phyloP scores from a whole-genome alignment of 345 rosid genomes.

The Citrus sp. region DNA sequence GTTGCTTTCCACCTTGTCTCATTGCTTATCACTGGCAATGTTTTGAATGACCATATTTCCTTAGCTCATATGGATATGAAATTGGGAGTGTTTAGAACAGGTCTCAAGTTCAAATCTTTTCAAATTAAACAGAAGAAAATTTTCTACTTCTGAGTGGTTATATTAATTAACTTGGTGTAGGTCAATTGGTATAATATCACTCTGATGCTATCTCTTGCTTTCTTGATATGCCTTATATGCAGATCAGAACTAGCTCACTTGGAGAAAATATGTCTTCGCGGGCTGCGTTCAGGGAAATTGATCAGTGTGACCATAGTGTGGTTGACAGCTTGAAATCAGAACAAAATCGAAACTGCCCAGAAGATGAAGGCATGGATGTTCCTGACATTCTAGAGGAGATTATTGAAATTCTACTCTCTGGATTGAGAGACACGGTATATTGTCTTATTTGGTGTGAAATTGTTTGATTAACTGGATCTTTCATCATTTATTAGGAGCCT shows the following conservation, averaged over 20 bases:
- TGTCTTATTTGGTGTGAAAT: conserved; percentile 9
- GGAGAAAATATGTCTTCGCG: conserved; percentile 50
- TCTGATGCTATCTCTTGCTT: conserved; percentile 16
- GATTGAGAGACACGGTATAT: conserved; percentile 88
- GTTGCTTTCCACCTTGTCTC: not conserved
- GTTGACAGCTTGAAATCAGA: conserved; percentile 27
- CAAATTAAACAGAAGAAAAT: not conserved
- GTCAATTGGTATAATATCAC: not conserved
- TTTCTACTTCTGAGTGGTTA: conserved; percentile 8
- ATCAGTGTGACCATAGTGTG: conserved; percentile 24
- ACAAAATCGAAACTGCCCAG: conserved; percentile 28
- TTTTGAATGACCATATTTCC: not conserved
- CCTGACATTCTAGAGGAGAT: conserved; percentile 90
- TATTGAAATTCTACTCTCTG: conserved; percentile 82
- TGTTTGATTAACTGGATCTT: not conserved
- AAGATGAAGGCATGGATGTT: conserved; percentile 80
- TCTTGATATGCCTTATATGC: conserved; percentile 24
- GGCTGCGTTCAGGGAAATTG: conserved; percentile 36
- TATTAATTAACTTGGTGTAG: conserved; percentile 6
- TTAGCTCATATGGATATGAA: not conserved
- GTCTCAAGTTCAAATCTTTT: not conserved
- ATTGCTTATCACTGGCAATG: not conserved
- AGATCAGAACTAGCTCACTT: conserved; percentile 65
- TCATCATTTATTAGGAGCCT: not conserved
- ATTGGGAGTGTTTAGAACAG: not conserved